These are phyloP conservation scores for Trametes punicea DNA, from an alignment of 768 basidiomycete genomes.

Conservation along the genomic window DNA sequence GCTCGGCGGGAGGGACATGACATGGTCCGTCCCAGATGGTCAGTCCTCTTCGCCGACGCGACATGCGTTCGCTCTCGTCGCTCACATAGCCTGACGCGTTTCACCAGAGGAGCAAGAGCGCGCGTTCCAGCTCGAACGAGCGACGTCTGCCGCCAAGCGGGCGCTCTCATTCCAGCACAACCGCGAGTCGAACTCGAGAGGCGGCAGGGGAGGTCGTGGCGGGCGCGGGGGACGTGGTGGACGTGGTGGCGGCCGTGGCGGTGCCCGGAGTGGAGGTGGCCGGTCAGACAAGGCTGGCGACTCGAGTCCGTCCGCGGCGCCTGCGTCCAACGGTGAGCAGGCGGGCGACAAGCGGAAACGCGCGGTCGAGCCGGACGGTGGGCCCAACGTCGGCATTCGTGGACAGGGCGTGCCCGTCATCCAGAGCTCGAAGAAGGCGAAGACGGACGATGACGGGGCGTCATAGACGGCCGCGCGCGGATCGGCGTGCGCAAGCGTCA, in stretches of 20 bases:
- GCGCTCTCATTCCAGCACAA: constrained; percentile 37
- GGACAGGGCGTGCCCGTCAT: constrained; percentile 56
- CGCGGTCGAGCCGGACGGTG: constrained; percentile 75
- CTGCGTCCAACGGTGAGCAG: constrained; percentile 39
- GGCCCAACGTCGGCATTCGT: constrained; percentile 61
- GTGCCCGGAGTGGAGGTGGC: constrained; percentile 26
- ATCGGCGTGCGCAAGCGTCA: not conserved
- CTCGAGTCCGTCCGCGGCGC: not conserved
- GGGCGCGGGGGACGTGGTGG: constrained; percentile 40
- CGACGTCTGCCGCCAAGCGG: constrained; percentile 60
- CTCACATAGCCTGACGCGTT: constrained; percentile 4
- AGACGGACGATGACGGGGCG: constrained; percentile 39
- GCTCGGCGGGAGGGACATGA: constrained; percentile 60
- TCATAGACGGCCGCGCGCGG: not conserved
- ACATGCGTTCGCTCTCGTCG: not conserved
- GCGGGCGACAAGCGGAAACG: constrained; percentile 76
- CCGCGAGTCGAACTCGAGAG: constrained; percentile 37
- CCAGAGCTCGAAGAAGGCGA: constrained; percentile 39
- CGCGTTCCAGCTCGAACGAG: constrained; percentile 70
- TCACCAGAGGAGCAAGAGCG: constrained; percentile 66
- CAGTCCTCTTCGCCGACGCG: constrained; percentile 18
- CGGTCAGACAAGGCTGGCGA: constrained; percentile 19
- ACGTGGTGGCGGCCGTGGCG: constrained; percentile 33
- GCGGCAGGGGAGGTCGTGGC: constrained; percentile 45
- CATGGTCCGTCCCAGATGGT: constrained; percentile 66